phyloP scores from a whole-genome alignment of 495 filamentous ascomycete genomes.

The Aspergillus avenaceus region DNA sequence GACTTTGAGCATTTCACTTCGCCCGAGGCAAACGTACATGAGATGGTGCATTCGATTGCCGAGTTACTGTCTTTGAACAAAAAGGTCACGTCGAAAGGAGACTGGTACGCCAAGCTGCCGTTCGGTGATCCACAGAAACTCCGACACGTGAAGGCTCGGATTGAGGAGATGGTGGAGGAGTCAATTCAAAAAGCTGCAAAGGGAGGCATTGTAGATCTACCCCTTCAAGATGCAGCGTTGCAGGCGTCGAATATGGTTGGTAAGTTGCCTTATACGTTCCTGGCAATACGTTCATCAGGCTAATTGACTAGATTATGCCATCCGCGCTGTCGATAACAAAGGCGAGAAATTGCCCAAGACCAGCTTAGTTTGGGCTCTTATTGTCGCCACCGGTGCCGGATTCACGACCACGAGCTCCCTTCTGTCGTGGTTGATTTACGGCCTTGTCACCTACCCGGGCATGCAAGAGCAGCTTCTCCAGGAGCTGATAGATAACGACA shows the following conservation, averaged over 20 bases:
- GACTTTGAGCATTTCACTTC: conserved; percentile 50
- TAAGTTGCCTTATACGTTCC: conserved; percentile 10
- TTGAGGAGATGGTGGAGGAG: conserved; percentile 33
- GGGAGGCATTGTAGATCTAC: conserved; percentile 35
- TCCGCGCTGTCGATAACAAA: conserved; percentile 47
- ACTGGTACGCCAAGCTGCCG: conserved; percentile 49
- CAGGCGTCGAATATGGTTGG: conserved; percentile 43
- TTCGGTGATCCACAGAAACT: conserved; percentile 47
- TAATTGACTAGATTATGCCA: conserved; percentile 34
- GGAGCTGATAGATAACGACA: conserved; percentile 48
- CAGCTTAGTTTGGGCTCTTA: conserved; percentile 23
- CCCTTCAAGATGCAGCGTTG: conserved; percentile 48
- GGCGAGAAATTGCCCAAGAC: conserved; percentile 47
- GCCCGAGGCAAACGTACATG: conserved; percentile 36
- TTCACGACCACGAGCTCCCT: conserved; percentile 51
- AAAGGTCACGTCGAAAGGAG: conserved; percentile 41
- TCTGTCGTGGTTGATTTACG: conserved; percentile 52
- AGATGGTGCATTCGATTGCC: conserved; percentile 38
- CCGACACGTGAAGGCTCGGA: conserved; percentile 16
- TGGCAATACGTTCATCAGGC: background rate
- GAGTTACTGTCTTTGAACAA: conserved; percentile 47
- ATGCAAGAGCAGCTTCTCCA: conserved; percentile 51
- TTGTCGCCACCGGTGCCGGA: conserved; percentile 44
- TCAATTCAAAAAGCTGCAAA: conserved; percentile 28
- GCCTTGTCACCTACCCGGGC: conserved; percentile 41